phyloP scores from a whole-genome alignment of 2,329 filamentous ascomycete species.

The Cladosporium sp. region DNA sequence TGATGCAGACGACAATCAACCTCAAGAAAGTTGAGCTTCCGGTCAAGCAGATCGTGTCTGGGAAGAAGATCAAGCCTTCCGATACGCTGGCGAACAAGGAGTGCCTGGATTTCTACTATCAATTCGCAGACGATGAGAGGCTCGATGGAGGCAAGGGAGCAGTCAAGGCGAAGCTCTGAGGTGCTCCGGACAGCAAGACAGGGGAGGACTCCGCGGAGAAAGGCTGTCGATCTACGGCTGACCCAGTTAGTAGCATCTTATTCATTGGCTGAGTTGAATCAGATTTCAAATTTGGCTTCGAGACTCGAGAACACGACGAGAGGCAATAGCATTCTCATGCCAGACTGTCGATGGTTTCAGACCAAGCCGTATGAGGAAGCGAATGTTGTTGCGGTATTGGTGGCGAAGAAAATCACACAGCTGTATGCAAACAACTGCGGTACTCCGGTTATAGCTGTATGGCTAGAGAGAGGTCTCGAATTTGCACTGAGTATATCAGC shows the following conservation, averaged over 20 bases:
- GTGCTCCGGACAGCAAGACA: not conserved
- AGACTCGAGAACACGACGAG: too few species aligned
- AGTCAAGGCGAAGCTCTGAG: constrained; percentile 7
- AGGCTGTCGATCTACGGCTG: too few species aligned
- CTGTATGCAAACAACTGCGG: too few species aligned
- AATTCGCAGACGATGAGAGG: constrained; percentile 67
- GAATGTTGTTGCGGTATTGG: too few species aligned
- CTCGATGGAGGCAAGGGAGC: constrained; percentile 24
- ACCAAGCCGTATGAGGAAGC: too few species aligned
- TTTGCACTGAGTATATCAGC: constrained; percentile 19
- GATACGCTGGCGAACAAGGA: constrained; percentile 72
- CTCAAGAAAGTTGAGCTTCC: constrained; percentile 80
- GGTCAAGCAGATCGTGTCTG: constrained; percentile 77
- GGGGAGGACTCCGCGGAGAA: too few species aligned
- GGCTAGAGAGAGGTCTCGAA: constrained; percentile 18
- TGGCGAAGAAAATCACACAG: too few species aligned
- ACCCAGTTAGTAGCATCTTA: too few species aligned
- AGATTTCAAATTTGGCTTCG: too few species aligned
- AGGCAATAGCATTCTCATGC: too few species aligned
- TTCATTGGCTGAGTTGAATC: too few species aligned
- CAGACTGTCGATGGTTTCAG: too few species aligned
- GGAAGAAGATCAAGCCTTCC: constrained; percentile 65
- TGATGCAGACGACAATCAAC: constrained; percentile 65
- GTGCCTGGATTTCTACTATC: constrained; percentile 71
- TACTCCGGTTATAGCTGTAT: constrained; percentile 17